Base-by-base conservation (phyloP, 106 monocot species). In the Posidonia australis region DNA sequence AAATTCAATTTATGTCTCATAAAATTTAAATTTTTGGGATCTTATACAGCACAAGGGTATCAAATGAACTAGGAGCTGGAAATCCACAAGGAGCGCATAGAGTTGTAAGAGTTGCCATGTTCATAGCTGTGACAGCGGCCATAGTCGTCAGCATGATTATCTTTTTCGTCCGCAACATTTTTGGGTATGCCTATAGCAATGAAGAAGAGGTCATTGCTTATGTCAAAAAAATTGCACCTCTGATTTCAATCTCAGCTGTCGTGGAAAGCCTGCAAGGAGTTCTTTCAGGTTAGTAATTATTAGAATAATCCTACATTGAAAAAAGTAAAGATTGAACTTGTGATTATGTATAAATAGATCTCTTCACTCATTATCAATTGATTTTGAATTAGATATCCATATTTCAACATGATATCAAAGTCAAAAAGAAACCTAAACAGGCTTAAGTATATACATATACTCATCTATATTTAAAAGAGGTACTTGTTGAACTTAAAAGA, bases 11-110 rank as follows among this genome's bases (percentile, higher is more conserved):
- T 9, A 5, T 62, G 27, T 18, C 5, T 36, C 1, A 22, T 55
- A n/a, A 6, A 63, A 48, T 64, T n/a, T 54, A 10, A 4, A 26
- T 11, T 65, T 56, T 54, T 65, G 5, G 6, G 46, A 31, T 1
- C 19, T 51, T 22, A 26, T 64, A 23, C 57, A 80, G 82, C 60
- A 82, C 81, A 70, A 61, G 81, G 36, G 68, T 84, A 51, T 71
- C 80, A 41, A 84, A 84, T 62, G 84, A 84, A 64, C 54, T 84
- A 51, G 84, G 84, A 51, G 77, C 73, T 20, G 84, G 80, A 54
- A 84, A 80, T 58, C 72, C 80, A 32, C 30, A 74, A 52, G 60
- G 72, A 43, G 84, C 77, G 26, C 70, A 59, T 6, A 56, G 25
- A 63, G 77, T 63, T 7, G 77, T 75, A 6, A 70, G 32, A 31